Evolutionary conservation across 1,284 basidiomycete genomes (phyloP).

Genomic region (Irpex rosettiformis): DNA sequence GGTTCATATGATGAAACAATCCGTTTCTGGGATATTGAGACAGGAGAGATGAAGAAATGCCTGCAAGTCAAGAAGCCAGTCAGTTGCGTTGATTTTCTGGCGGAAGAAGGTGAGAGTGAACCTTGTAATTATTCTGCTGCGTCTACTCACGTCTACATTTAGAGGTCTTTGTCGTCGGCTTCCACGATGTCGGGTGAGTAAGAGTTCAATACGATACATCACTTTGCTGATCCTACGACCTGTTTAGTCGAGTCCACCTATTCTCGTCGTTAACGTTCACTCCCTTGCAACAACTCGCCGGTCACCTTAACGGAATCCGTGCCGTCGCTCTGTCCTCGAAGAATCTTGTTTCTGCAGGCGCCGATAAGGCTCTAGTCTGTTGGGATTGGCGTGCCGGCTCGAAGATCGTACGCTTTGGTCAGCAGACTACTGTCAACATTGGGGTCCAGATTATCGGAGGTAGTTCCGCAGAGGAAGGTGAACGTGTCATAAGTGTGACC

Average conservation of each 20-base stretch:
- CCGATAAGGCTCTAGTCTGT: conserved; percentile 86
- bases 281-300: conserved; percentile 79
- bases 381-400: conserved; percentile 87
- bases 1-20: conserved; percentile 92
- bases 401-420: conserved; percentile 88
- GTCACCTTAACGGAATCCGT: conserved; percentile 78
- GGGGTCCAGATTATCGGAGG: conserved; percentile 79
- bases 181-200: conserved; percentile 86
- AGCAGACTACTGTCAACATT: conserved; percentile 90
- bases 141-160: neutral
- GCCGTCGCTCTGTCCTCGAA: conserved; percentile 85
- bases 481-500: conserved; percentile 83
- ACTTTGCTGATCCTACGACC: too few relatives aligned
- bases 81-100: conserved; percentile 85
- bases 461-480: conserved; percentile 53
- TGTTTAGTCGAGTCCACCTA: conserved; percentile 79
- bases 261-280: conserved; percentile 80
- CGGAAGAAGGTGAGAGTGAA: conserved; percentile 60
- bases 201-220: too few relatives aligned
- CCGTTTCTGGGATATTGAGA: conserved; percentile 83
- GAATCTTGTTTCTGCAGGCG: conserved; percentile 86
- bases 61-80: conserved; percentile 82
- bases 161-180: conserved; percentile 90
- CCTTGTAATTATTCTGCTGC: neutral
- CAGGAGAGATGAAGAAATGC: conserved; percentile 78